phyloP scores from a whole-genome alignment of 2,329 filamentous ascomycete species.

The Nannizzia gypsea region DNA sequence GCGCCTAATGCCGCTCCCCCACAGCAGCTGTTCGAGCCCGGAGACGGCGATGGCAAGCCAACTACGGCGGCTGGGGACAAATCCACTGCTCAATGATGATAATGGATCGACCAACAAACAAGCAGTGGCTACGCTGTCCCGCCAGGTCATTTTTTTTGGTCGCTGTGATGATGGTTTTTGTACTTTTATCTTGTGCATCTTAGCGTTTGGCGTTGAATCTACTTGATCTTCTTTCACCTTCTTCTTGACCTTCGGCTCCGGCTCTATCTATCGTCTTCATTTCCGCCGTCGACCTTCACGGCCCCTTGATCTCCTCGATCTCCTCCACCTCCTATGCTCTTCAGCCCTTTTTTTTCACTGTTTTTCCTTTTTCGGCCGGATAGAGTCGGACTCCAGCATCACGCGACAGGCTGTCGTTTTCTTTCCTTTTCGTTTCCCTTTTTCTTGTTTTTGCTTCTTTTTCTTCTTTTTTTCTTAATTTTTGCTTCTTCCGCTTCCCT shows the following conservation, averaged over 20 bases:
- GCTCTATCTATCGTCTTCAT: too few species aligned
- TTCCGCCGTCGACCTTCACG: too few species aligned
- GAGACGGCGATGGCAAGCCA: background rate
- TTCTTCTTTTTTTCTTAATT: background rate
- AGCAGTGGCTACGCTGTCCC: too few species aligned
- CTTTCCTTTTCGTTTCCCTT: background rate
- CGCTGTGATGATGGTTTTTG: background rate
- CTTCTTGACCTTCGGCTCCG: background rate
- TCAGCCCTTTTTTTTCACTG: background rate
- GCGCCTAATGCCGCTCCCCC: constrained; percentile 19
- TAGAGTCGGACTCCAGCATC: background rate
- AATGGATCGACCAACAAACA: too few species aligned
- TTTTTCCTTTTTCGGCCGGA: constrained; percentile 3
- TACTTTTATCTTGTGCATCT: background rate
- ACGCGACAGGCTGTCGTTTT: background rate
- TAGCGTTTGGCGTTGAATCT: constrained; percentile 3
- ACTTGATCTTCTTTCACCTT: background rate
- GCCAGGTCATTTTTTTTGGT: background rate
- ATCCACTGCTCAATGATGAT: background rate
- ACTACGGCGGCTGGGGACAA: background rate
- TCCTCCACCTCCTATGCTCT: background rate
- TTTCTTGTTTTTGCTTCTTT: background rate
- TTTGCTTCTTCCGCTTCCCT: background rate
- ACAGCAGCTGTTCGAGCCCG: constrained; percentile 5
- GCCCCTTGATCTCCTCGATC: background rate